phyloP scores from a whole-genome alignment of 2,329 filamentous ascomycete genomes.

The Bimuria novae-zelandiae region DNA sequence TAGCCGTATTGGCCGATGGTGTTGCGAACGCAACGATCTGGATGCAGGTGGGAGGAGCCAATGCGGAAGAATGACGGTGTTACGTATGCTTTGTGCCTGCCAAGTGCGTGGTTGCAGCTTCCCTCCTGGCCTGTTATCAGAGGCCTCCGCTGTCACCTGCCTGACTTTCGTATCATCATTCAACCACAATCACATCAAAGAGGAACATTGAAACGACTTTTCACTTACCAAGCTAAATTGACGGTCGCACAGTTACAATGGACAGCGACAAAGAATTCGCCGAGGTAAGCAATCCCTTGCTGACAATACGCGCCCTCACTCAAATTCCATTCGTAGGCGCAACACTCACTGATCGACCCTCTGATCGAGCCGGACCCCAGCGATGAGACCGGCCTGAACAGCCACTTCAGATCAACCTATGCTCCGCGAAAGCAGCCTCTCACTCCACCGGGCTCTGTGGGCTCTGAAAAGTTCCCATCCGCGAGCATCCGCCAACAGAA shows the following conservation, averaged over 20 bases:
- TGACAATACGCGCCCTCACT: slow-evolving; percentile 4
- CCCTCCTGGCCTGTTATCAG: background rate
- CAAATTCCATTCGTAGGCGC: slow-evolving; percentile 55
- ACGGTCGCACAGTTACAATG: slow-evolving; percentile 15
- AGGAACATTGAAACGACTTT: background rate
- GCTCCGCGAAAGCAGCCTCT: slow-evolving; percentile 36
- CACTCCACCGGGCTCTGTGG: slow-evolving; percentile 38
- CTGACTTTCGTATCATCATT: background rate
- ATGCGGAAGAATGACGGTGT: slow-evolving; percentile 29
- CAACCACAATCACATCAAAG: slow-evolving; percentile 8
- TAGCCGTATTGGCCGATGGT: slow-evolving; percentile 25
- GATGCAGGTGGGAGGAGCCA: slow-evolving; percentile 1
- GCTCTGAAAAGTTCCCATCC: slow-evolving; percentile 31
- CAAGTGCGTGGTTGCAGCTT: slow-evolving; percentile 25
- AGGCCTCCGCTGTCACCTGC: slow-evolving; percentile 13
- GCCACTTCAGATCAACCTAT: slow-evolving; percentile 58
- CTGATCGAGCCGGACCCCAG: slow-evolving; percentile 69
- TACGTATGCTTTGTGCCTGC: slow-evolving; percentile 40
- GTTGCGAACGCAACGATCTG: slow-evolving; percentile 7
- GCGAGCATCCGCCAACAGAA: slow-evolving; percentile 36
- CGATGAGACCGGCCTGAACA: slow-evolving; percentile 68
- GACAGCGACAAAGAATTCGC: slow-evolving; percentile 19
- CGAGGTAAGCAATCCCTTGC: slow-evolving; percentile 18
- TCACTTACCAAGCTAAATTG: slow-evolving; percentile 7
- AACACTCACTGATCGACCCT: slow-evolving; percentile 70